phyloP scores from a whole-genome alignment of 1,284 basidiomycete genomes.

The Farysia itapuensis region DNA sequence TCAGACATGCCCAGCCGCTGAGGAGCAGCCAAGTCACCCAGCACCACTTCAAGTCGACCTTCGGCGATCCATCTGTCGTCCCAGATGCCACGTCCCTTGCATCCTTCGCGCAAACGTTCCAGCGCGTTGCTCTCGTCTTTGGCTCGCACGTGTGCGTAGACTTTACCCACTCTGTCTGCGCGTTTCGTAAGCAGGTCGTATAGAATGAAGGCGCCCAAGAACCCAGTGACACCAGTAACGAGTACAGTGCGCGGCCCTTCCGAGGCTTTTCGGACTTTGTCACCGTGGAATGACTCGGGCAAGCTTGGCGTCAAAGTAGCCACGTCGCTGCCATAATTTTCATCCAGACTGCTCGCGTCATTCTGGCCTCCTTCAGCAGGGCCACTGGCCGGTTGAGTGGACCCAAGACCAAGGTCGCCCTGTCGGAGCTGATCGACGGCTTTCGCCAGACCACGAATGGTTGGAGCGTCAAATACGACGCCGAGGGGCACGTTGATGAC shows the following conservation, averaged over 20 bases:
- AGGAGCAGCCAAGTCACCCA: conserved; percentile 77
- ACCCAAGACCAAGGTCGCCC: conserved; percentile 76
- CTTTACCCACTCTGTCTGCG: conserved; percentile 72
- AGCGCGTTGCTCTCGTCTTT: conserved; percentile 70
- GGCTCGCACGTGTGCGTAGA: conserved; percentile 87
- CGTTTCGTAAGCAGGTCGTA: conserved; percentile 73
- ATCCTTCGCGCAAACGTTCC: conserved; percentile 73
- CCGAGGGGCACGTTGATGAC: conserved; percentile 89
- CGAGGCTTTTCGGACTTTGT: conserved; percentile 14
- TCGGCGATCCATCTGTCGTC: conserved; percentile 78
- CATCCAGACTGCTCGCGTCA: conserved; percentile 50
- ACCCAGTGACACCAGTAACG: conserved; percentile 95
- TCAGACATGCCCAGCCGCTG: conserved; percentile 75
- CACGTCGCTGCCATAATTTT: conserved; percentile 80
- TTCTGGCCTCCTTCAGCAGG: conserved; percentile 9
- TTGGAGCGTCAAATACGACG: conserved; percentile 89
- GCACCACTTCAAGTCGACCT: conserved; percentile 76
- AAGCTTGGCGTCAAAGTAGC: conserved; percentile 66
- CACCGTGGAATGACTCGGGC: conserved; percentile 38
- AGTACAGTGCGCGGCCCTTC: conserved; percentile 71
- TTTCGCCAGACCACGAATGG: conserved; percentile 75
- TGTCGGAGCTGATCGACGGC: conserved; percentile 78
- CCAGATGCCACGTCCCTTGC: conserved; percentile 88
- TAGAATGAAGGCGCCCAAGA: conserved; percentile 90
- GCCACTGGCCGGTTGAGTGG: conserved; percentile 57